These are phyloP conservation scores for Trichoderma afroharzianum DNA, from an alignment of 2,329 filamentous ascomycete species.

Conservation along the genomic window DNA sequence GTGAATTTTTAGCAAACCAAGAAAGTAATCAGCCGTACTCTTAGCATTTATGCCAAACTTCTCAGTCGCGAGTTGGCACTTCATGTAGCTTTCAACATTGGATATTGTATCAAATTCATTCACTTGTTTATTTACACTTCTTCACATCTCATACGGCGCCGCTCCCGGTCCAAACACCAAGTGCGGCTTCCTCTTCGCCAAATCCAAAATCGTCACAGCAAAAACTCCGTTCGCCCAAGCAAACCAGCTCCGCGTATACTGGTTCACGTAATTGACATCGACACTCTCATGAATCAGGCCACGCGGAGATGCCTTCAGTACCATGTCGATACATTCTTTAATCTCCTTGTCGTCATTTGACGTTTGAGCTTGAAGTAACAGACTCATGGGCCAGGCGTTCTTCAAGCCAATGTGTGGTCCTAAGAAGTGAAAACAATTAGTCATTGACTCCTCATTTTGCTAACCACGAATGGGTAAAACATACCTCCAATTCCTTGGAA, in stretches of 20 bases:
- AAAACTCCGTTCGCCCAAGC: conserved; percentile 98
- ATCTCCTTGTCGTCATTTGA: conserved; percentile 83
- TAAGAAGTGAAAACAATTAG: conserved; percentile 15
- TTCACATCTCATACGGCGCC: conserved; percentile 54
- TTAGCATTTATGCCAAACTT: background rate
- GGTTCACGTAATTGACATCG: conserved; percentile 63
- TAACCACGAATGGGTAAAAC: conserved; percentile 23
- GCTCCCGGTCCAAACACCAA: conserved; percentile 70
- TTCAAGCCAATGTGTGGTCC: conserved; percentile 72
- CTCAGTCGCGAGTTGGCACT: background rate
- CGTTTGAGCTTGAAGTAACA: conserved; percentile 88
- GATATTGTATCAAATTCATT: background rate
- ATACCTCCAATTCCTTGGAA: conserved; percentile 87
- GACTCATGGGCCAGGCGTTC: conserved; percentile 95
- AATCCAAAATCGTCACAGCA: conserved; percentile 83
- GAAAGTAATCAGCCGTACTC: background rate
- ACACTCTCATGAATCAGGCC: conserved; percentile 92
- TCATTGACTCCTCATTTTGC: background rate
- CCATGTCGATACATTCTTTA: conserved; percentile 63
- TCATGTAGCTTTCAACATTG: background rate
- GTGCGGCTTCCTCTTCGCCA: conserved; percentile 85
- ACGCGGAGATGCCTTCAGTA: conserved; percentile 70
- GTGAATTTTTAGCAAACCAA: background rate
- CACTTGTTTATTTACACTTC: background rate
- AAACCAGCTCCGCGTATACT: conserved; percentile 91